Conservation (phyloP, 129 eudicot genomes). For the Chrysanthemum seticuspe region DNA sequence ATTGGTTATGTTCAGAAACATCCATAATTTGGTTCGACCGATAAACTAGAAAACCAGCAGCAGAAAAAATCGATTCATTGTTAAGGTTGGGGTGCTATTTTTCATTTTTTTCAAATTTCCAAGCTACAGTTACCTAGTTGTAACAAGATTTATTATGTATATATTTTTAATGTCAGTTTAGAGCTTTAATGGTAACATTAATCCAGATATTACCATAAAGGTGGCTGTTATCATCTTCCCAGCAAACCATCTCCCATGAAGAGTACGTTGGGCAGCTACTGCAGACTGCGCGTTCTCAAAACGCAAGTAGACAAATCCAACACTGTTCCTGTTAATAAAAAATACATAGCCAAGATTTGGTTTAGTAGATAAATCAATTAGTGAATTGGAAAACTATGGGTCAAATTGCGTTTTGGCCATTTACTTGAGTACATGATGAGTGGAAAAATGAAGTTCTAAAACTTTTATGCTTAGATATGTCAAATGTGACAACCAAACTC, state of each 20-base stretch:
- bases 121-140: background rate
- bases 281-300: conserved; percentile 71
- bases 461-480: background rate
- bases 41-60: background rate
- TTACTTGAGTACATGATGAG: background rate
- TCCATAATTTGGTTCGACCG: background rate
- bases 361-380: background rate
- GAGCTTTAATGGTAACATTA: background rate
- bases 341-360: background rate
- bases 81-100: background rate
- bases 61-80: background rate
- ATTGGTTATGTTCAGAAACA: background rate
- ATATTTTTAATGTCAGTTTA: background rate
- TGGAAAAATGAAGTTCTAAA: background rate
- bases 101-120: background rate
- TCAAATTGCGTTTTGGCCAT: background rate
- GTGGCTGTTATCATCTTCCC: conserved; percentile 91
- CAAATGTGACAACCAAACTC: background rate
- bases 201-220: conserved; percentile 51
- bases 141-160: too few relatives aligned
- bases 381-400: background rate
- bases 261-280: conserved; percentile 67
- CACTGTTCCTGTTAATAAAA: conserved; percentile 53
- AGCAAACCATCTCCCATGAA: conserved; percentile 94
- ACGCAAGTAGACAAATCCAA: conserved; percentile 73